These are phyloP conservation scores for Ogataea philodendri DNA, from an alignment of 805 yeast species.

Conservation along the genomic window DNA sequence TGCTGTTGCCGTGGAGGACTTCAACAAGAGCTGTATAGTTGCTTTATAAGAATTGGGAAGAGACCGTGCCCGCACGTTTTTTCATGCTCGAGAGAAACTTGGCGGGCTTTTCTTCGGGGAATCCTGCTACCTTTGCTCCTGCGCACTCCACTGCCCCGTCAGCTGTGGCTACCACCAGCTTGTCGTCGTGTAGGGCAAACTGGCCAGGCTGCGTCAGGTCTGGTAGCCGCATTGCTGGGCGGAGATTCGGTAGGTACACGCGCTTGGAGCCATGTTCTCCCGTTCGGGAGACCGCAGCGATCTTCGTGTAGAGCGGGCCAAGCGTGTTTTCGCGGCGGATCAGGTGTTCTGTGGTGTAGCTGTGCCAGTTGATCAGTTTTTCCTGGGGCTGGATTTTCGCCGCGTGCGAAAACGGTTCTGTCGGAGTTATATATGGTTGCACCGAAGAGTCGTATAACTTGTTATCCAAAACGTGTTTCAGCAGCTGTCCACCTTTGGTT, in stretches of 20 bases:
- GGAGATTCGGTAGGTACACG: constrained; percentile 47
- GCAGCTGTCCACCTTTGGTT: constrained; percentile 55
- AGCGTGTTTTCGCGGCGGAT: constrained; percentile 47
- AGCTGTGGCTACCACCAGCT: constrained; percentile 40
- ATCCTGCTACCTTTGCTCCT: constrained; percentile 54
- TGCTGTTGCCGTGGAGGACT: constrained; percentile 77
- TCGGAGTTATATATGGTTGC: constrained; percentile 22
- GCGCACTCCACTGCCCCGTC: constrained; percentile 42
- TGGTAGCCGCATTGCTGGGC: constrained; percentile 2
- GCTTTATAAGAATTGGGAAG: constrained; percentile 9
- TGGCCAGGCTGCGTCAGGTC: constrained; percentile 22
- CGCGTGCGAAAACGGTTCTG: constrained; percentile 50
- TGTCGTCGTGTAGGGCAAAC: constrained; percentile 22
- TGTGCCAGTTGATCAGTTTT: constrained; percentile 48
- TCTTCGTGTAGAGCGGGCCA: constrained; percentile 54
- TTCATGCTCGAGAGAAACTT: constrained; percentile 43
- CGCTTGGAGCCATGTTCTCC: constrained; percentile 29
- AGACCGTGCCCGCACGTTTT: constrained; percentile 43
- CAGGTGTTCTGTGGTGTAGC: constrained; percentile 37
- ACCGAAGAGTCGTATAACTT: constrained; percentile 27
- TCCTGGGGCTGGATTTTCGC: constrained; percentile 47
- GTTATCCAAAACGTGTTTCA: constrained; percentile 43
- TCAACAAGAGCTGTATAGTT: constrained; percentile 50
- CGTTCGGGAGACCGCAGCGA: constrained; percentile 33
- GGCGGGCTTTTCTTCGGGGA: constrained; percentile 42